Percentiles rank a stretch among this genome's conserved stretches.
These are phyloP conservation scores for Coemansia sp. DNA, from an alignment of 192 early-diverging fungal genomes.

Conservation along the genomic window DNA sequence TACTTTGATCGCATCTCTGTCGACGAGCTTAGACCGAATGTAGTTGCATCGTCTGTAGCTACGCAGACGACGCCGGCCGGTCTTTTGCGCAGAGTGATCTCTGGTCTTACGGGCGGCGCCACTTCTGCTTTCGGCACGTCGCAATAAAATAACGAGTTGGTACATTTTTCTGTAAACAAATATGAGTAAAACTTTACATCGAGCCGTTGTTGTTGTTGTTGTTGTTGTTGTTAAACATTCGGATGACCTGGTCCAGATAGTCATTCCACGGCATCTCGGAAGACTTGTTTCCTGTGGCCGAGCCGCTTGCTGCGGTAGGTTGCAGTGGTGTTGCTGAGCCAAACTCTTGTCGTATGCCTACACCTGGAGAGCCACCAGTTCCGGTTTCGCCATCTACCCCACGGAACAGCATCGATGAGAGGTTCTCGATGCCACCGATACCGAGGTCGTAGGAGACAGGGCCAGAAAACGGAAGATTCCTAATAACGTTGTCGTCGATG, in stretches of 20 bases:
- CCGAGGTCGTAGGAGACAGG: slow-evolving; percentile 30
- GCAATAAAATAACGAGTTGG: slow-evolving; percentile 25
- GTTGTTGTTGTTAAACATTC: slow-evolving; percentile 25
- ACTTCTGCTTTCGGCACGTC: slow-evolving; percentile 34
- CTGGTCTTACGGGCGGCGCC: slow-evolving; percentile 39
- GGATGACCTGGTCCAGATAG: slow-evolving; percentile 45
- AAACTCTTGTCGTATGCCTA: not conserved
- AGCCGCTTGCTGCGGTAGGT: not conserved
- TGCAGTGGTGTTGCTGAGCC: not conserved
- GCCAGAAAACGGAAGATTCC: slow-evolving; percentile 31
- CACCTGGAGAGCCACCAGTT: not conserved
- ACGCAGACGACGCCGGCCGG: slow-evolving; percentile 19
- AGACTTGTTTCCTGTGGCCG: not conserved
- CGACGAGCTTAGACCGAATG: slow-evolving; percentile 34
- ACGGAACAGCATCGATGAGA: slow-evolving; percentile 6
- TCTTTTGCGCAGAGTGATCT: slow-evolving; percentile 41
- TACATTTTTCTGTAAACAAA: not conserved
- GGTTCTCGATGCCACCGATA: slow-evolving; percentile 3
- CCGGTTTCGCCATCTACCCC: not conserved
- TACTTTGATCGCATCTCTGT: slow-evolving; percentile 52
- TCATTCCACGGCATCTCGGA: slow-evolving; percentile 33
- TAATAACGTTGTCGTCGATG: slow-evolving; percentile 33
- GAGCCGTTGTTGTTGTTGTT: not conserved
- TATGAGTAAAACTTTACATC: not conserved
- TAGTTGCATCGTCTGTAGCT: slow-evolving; percentile 21